phyloP scores from a whole-genome alignment of 1,139 yeast genomes.

The Barnettozyma hawaiiensis region DNA sequence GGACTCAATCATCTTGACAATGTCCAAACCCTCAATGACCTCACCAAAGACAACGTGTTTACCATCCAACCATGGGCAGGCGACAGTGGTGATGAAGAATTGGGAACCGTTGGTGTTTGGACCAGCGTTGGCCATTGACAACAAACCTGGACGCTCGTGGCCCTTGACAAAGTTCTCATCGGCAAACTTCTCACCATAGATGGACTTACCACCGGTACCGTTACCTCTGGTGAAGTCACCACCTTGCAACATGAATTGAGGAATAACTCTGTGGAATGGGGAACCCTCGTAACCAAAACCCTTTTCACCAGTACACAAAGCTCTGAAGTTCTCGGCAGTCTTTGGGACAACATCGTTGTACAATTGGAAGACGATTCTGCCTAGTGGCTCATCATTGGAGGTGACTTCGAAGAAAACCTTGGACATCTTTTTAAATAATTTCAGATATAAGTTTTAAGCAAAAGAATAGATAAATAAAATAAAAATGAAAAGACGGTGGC shows the following conservation, averaged over 20 bases:
- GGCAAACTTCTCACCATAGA: constrained; percentile 92
- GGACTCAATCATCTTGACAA: constrained; percentile 87
- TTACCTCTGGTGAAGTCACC: constrained; percentile 95
- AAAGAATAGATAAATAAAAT: too few relatives aligned
- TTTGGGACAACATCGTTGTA: constrained; percentile 95
- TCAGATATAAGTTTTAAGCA: too few relatives aligned
- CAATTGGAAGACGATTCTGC: constrained; percentile 76
- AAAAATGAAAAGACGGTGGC: background rate
- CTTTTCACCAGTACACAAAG: constrained; percentile 94
- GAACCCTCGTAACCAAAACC: constrained; percentile 93
- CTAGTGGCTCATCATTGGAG: constrained; percentile 49
- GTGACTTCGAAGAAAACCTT: constrained; percentile 74
- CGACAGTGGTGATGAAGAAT: constrained; percentile 96
- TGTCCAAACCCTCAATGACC: constrained; percentile 83
- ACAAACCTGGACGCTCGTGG: constrained; percentile 90
- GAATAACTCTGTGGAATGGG: constrained; percentile 97
- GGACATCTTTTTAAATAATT: constrained; percentile 37
- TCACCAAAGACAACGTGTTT: constrained; percentile 99
- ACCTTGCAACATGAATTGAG: constrained; percentile 98
- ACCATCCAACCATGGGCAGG: constrained; percentile 97
- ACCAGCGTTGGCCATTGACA: constrained; percentile 99
- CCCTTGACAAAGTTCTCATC: constrained; percentile 88
- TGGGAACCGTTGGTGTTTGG: constrained; percentile 99
- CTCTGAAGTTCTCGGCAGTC: constrained; percentile 98
- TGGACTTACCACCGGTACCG: constrained; percentile 99